Evolutionary conservation across 371 early-diverging fungal species (phyloP).

Genomic region (Gilbertella persicaria): DNA sequence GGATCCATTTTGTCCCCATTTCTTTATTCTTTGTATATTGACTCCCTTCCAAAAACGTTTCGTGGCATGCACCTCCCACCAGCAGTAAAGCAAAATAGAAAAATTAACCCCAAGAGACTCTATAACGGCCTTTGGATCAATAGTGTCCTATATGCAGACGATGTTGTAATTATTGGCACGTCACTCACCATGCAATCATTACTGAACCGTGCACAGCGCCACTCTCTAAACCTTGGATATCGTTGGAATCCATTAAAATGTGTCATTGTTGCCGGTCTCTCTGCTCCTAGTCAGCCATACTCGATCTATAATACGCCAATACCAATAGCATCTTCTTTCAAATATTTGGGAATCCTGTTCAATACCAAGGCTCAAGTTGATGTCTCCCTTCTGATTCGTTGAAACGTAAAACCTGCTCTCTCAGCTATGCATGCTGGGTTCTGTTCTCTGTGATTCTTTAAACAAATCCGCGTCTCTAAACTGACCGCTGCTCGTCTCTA

Average conservation of each 20-base stretch:
- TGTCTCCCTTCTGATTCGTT: too few relatives aligned
- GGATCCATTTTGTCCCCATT: conserved; percentile 6
- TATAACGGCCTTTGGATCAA: background rate
- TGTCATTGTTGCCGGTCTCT: conserved; percentile 3
- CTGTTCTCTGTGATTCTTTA: too few relatives aligned
- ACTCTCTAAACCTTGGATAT: conserved; percentile 14
- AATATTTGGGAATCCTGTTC: too few relatives aligned
- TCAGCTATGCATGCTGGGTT: too few relatives aligned
- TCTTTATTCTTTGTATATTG: conserved; percentile 9
- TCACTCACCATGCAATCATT: background rate
- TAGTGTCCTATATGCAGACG: background rate
- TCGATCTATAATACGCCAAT: background rate
- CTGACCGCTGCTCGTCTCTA: too few relatives aligned
- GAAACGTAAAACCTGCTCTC: too few relatives aligned
- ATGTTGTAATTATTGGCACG: background rate
- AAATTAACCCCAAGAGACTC: too few relatives aligned
- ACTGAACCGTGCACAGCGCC: conserved; percentile 5
- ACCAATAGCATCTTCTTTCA: too few relatives aligned
- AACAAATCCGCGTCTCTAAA: too few relatives aligned
- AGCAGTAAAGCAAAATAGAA: too few relatives aligned
- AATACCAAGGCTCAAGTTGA: too few relatives aligned
- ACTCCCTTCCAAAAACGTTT: background rate
- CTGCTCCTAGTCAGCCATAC: background rate
- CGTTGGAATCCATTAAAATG: conserved; percentile 27
- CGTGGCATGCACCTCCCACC: background rate